Evolutionary conservation across 768 basidiomycete genomes (phyloP).

Genomic region (Phylloporus sp.): DNA sequence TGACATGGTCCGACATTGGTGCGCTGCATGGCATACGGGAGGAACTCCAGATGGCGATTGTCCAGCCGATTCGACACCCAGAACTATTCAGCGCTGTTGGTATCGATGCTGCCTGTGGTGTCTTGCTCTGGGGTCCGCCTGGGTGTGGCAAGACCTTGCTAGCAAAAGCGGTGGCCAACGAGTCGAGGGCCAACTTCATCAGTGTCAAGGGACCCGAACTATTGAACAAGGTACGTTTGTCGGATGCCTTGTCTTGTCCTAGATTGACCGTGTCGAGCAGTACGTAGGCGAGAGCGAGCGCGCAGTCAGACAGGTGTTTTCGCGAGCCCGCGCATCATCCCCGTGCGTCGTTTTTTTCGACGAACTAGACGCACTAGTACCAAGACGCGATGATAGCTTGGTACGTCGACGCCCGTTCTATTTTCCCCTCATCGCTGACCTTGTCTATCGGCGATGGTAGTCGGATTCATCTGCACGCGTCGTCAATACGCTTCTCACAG

Average conservation of each 20-base stretch:
- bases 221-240: slow-evolving; percentile 78
- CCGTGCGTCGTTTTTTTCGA: slow-evolving; percentile 97
- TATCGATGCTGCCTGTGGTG: slow-evolving; percentile 88
- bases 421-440: not conserved
- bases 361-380: slow-evolving; percentile 89
- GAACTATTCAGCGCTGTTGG: slow-evolving; percentile 87
- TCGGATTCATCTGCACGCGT: slow-evolving; percentile 92
- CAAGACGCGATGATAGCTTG: slow-evolving; percentile 83
- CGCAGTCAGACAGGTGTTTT: slow-evolving; percentile 92
- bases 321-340: slow-evolving; percentile 86
- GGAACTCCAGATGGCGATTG: slow-evolving; percentile 96
- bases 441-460: slow-evolving; percentile 20
- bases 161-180: slow-evolving; percentile 98
- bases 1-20: slow-evolving; percentile 93
- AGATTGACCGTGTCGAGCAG: slow-evolving; percentile 35
- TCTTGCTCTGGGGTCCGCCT: slow-evolving; percentile 97
- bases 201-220: slow-evolving; percentile 97
- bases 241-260: not conserved
- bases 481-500: slow-evolving; percentile 88
- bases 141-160: slow-evolving; percentile 97
- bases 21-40: slow-evolving; percentile 84
- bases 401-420: slow-evolving; percentile 40
- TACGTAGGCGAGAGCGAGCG: slow-evolving; percentile 98
- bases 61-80: slow-evolving; percentile 88
- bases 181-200: slow-evolving; percentile 93